A percentile compares a stretch with the other conserved stretches of the same genome.
phyloP scores from a whole-genome alignment of 768 basidiomycete species.

The Chlorophyllum brunneum region DNA sequence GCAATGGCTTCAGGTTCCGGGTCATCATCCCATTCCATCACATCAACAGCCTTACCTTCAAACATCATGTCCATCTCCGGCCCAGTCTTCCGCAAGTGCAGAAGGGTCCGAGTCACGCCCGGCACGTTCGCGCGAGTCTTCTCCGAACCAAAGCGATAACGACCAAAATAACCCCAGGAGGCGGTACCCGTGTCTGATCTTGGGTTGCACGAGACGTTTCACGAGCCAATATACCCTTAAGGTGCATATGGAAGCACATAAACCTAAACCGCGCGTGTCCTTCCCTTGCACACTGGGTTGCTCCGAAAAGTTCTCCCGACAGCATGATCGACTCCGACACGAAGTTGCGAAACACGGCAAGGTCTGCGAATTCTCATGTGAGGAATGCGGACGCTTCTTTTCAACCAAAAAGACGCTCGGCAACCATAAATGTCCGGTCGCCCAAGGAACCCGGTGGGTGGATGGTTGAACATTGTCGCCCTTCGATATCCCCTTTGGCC shows the following conservation, averaged over 20 bases:
- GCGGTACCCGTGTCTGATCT: constrained; percentile 44
- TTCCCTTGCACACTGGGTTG: constrained; percentile 55
- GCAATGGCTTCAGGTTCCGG: constrained; percentile 9
- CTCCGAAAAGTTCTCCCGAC: constrained; percentile 49
- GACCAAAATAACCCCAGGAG: constrained; percentile 32
- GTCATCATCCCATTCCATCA: constrained; percentile 14
- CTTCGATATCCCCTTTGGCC: neutral
- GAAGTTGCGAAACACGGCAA: constrained; percentile 58
- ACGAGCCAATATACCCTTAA: constrained; percentile 52
- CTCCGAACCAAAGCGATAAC: constrained; percentile 29
- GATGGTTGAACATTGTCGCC: constrained; percentile 20
- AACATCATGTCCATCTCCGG: constrained; percentile 22
- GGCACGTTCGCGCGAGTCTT: constrained; percentile 27
- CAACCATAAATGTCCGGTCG: constrained; percentile 54
- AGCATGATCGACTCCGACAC: constrained; percentile 54
- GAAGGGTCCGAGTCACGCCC: constrained; percentile 21
- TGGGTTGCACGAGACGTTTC: constrained; percentile 45
- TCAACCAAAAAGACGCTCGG: constrained; percentile 48
- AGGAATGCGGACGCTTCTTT: constrained; percentile 51
- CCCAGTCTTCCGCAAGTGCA: constrained; percentile 23
- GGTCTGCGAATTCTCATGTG: constrained; percentile 50
- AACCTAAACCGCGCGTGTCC: constrained; percentile 43
- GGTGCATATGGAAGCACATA: constrained; percentile 54
- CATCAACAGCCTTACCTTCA: constrained; percentile 16
- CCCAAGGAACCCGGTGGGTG: constrained; percentile 47